A percentile compares a stretch with the other conserved stretches of the same genome.
Evolutionary conservation across 176 grass and related monocot species (phyloP).

Genomic region (Bromus sterilis): DNA sequence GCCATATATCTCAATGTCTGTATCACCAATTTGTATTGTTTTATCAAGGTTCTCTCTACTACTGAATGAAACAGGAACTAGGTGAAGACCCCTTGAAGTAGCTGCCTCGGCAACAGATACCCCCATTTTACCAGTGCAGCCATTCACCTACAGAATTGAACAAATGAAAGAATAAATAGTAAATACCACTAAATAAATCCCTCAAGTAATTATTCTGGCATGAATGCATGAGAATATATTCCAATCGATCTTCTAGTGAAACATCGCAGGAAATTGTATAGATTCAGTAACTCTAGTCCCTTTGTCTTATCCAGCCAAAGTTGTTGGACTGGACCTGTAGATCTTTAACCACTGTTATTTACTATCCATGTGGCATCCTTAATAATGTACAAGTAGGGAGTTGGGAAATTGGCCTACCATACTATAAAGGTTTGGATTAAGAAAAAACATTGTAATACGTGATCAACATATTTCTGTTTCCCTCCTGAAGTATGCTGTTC

Average conservation of each 20-base stretch:
- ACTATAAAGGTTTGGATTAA: background rate
- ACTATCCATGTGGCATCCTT: background rate
- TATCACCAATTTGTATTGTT: constrained; percentile 45
- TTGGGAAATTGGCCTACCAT: background rate
- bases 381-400: background rate
- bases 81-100: constrained; percentile 52
- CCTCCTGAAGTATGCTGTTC: background rate
- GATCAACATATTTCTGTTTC: background rate
- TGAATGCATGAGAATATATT: background rate
- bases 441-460: background rate
- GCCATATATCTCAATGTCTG: constrained; percentile 58
- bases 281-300: background rate
- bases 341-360: background rate
- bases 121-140: constrained; percentile 88
- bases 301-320: background rate
- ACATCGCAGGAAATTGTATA: background rate
- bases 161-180: background rate
- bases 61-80: constrained; percentile 84
- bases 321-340: background rate
- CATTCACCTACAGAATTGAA: constrained; percentile 65
- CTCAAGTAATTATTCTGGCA: background rate
- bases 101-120: constrained; percentile 58
- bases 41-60: constrained; percentile 50
- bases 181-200: background rate
- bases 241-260: background rate